Base-by-base conservation (phyloP, 1,284 basidiomycete species). In the Rhodotorula sp. region DNA sequence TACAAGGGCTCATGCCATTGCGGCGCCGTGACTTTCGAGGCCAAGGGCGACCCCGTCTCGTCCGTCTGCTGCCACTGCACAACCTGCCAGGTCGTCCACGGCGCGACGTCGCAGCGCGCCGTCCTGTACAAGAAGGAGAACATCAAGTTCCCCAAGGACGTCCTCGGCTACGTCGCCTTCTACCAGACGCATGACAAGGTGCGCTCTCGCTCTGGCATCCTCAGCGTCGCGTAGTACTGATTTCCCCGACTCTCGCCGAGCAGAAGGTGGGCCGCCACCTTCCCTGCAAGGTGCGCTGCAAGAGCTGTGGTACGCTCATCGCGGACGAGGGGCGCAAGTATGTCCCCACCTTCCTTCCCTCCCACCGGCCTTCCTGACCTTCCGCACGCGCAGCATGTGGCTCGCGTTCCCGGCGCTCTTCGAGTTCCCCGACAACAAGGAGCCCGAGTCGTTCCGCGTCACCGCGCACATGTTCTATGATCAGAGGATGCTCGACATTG, bases 61-160 rank as follows among this genome's bases (percentile, higher is more conserved):
- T 54, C 46, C 50, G 50, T 72, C 12, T 72, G 70, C 56, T 72
- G 70, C 59, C 67, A 69, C 27, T 72, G 70, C 51, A 50, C 54
- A 5, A 72, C 70, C 9, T 72, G 70, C 56, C 66, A 67, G 51
- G 60, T 72, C 22, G 67, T 67, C 1, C 70, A 72, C 44, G 70
- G 70, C 21, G 70, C 70, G 22, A 66, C 63, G 3, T 36, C 39
- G 22, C 70, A 72, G 53, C 63, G 70, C n/a, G 70, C 70, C 1
- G n/a, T 69, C 15, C 60, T 72, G 19, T 72, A 66, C 70, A 72
- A 72, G 51, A 72, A 72, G 66, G 66, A 72, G 25, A 55, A 63
- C 63, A 32, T 68, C 29, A n/a, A 37, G 3, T 72, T 72, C 29
- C 54, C 64, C 13, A 29, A 56, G 22, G 63, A 65, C 1, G 51